These are phyloP conservation scores for Ganoderma leucocontextum DNA, from an alignment of 1,284 basidiomycete species.

Conservation along the genomic window DNA sequence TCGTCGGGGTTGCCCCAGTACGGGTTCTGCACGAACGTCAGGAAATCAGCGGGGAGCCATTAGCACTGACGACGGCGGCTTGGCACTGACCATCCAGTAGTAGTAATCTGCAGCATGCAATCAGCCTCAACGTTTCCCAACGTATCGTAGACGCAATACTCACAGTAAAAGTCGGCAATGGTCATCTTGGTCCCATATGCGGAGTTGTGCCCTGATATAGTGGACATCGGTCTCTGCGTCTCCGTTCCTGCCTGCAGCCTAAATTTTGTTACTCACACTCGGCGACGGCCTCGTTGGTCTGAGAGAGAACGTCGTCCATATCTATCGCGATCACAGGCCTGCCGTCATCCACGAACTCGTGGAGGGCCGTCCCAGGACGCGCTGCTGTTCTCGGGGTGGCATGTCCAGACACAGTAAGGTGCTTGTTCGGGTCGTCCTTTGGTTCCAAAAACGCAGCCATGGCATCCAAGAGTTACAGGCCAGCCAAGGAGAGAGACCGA, in stretches of 20 bases:
- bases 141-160: constrained; percentile 36
- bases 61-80: constrained; percentile 2
- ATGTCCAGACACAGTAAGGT: constrained; percentile 25
- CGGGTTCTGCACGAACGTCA: constrained; percentile 37
- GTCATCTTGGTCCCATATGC: constrained; percentile 61
- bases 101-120: constrained; percentile 53
- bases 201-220: constrained; percentile 74
- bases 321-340: constrained; percentile 72
- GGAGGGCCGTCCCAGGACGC: constrained; percentile 23
- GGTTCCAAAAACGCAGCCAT: constrained; percentile 21
- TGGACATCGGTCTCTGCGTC: constrained; percentile 12
- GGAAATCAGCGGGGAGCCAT: not conserved
- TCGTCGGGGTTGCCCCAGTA: constrained; percentile 73
- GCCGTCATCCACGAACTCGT: constrained; percentile 24
- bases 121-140: not conserved
- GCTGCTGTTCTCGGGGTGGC: constrained; percentile 28
- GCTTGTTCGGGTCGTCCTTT: constrained; percentile 19
- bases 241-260: not conserved
- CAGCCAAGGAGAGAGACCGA: not conserved
- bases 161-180: constrained; percentile 72
- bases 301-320: constrained; percentile 79
- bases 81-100: constrained; percentile 67
- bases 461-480: not conserved
- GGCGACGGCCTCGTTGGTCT: constrained; percentile 72
- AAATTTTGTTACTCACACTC: constrained; percentile 56